Conservation (phyloP, 1,139 yeast genomes). For the Taiozyma sp. region DNA sequence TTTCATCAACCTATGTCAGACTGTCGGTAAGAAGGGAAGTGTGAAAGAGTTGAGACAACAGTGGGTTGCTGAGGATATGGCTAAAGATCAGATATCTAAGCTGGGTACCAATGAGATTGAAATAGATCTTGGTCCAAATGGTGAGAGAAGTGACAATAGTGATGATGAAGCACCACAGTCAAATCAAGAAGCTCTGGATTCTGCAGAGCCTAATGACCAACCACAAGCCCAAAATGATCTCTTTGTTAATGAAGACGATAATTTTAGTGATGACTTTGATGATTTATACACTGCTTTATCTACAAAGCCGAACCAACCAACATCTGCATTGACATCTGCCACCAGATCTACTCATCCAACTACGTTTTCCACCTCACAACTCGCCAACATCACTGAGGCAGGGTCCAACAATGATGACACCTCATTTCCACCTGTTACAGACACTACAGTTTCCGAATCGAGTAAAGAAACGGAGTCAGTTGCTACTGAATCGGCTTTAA, state of each 20-base stretch:
- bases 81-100: background rate
- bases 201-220: background rate
- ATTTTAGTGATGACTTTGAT: background rate
- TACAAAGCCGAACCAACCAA: background rate
- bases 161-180: background rate
- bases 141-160: background rate
- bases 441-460: background rate
- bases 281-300: background rate
- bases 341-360: background rate
- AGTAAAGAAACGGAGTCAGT: background rate
- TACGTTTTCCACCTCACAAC: background rate
- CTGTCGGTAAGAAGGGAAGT: conserved; percentile 10
- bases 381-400: background rate
- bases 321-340: background rate
- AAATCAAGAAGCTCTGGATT: background rate
- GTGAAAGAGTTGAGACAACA: conserved; percentile 11
- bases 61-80: conserved; percentile 15
- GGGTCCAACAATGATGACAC: background rate
- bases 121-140: background rate
- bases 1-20: conserved; percentile 30
- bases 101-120: background rate
- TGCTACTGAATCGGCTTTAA: background rate
- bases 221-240: background rate
- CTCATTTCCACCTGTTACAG: background rate
- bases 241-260: conserved; percentile 1